A percentile compares a stretch with the other conserved stretches of the same genome.
Conservation (phyloP, 1,284 basidiomycete species). For the Ganoderma resinaceum region DNA sequence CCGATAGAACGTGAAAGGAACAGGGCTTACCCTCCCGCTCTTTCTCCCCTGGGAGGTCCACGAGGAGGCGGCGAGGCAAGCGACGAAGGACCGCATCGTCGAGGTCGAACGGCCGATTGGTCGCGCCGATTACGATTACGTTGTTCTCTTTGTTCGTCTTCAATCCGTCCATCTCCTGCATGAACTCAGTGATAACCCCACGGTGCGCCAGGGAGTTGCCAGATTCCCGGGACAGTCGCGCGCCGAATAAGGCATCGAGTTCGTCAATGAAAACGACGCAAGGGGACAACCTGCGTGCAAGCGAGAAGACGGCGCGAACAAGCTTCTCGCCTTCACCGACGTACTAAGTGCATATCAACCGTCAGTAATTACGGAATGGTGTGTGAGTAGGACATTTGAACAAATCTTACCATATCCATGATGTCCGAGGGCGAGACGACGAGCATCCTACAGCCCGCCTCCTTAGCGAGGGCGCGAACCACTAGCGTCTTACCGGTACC, state of each 20-base stretch:
- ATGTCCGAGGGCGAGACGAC: slow-evolving; percentile 85
- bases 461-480: slow-evolving; percentile 90
- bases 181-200: slow-evolving; percentile 91
- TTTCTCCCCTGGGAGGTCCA: slow-evolving; percentile 85
- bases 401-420: slow-evolving; percentile 80
- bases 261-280: slow-evolving; percentile 98
- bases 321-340: slow-evolving; percentile 96
- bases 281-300: slow-evolving; percentile 88
- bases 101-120: slow-evolving; percentile 88
- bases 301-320: slow-evolving; percentile 88
- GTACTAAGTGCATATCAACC: slow-evolving; percentile 59
- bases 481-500: slow-evolving; percentile 93
- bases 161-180: slow-evolving; percentile 99
- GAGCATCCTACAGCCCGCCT: slow-evolving; percentile 91
- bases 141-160: slow-evolving; percentile 81
- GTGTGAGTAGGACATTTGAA: not conserved
- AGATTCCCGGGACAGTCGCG: slow-evolving; percentile 83
- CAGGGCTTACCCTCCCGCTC: slow-evolving; percentile 75
- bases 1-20: slow-evolving; percentile 1
- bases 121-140: slow-evolving; percentile 94
- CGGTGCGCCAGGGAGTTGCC: slow-evolving; percentile 87
- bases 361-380: not conserved
- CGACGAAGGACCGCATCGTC: slow-evolving; percentile 88
- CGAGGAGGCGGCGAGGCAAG: slow-evolving; percentile 81
- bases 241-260: slow-evolving; percentile 93